Conservation (phyloP, 345 rosid species). For the Clausena lansium region DNA sequence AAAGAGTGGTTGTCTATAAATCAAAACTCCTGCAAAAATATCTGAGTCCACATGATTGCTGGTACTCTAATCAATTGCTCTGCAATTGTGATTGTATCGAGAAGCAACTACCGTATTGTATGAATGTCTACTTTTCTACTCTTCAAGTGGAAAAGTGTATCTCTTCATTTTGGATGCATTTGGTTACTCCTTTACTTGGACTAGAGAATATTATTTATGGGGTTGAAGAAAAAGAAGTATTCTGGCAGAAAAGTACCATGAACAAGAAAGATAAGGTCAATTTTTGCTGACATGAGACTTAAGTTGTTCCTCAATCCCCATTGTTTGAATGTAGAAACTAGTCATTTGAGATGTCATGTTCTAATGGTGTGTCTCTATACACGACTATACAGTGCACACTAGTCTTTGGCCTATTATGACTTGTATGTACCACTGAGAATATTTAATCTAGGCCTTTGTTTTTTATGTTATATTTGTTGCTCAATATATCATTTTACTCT, state of each 20-base stretch:
- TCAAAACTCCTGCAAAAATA: neutral
- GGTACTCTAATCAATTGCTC: neutral
- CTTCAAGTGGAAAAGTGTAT: neutral
- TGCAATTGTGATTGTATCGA: neutral
- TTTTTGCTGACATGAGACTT: neutral
- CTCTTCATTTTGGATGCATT: neutral
- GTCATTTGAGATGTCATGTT: neutral
- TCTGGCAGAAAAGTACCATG: neutral
- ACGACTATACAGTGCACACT: neutral
- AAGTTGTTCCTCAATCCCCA: neutral
- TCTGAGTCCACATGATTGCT: neutral
- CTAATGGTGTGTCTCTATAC: neutral
- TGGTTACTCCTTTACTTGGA: neutral
- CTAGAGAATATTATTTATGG: neutral
- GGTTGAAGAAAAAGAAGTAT: neutral
- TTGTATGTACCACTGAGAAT: neutral
- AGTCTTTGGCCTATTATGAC: neutral
- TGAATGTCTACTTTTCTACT: neutral
- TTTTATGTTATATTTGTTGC: neutral
- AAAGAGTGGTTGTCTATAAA: neutral
- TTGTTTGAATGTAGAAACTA: neutral
- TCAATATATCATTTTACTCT: neutral
- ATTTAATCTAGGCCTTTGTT: neutral
- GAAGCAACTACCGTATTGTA: neutral
- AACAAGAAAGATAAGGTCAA: conserved; percentile 5